Evolutionary conservation across 73 alveolate genomes (phyloP).

Genomic region (Paramecium primaurelia): DNA sequence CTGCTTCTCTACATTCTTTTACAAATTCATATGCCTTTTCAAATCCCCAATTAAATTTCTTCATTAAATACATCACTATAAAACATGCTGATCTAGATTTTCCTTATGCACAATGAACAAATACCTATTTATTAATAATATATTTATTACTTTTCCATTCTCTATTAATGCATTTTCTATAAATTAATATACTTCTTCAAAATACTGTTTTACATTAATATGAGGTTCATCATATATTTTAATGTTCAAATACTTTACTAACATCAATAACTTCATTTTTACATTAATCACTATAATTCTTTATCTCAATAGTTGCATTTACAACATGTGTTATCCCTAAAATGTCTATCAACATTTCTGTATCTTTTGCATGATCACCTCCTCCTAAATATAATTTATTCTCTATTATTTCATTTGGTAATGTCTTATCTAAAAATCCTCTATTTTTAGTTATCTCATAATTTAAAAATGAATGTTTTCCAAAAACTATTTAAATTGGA

Average conservation of each 20-base stretch:
- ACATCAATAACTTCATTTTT: neutral
- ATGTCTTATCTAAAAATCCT: conserved; percentile 11
- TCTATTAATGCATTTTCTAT: neutral
- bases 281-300: conserved; percentile 30
- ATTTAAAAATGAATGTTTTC: neutral
- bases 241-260: conserved; percentile 50
- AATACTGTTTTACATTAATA: neutral
- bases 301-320: conserved; percentile 52
- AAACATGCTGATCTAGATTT: conserved; percentile 49
- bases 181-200: conserved; percentile 53
- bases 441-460: neutral
- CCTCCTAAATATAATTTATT: conserved; percentile 37
- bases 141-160: conserved; percentile 29
- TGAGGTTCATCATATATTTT: conserved; percentile 37
- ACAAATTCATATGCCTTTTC: conserved; percentile 48
- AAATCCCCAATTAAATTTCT: conserved; percentile 6
- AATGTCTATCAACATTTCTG: neutral
- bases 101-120: conserved; percentile 66
- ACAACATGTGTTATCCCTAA: conserved; percentile 55
- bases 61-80: conserved; percentile 61
- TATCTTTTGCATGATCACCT: conserved; percentile 40
- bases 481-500: neutral
- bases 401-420: conserved; percentile 34
- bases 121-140: neutral
- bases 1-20: conserved; percentile 46